These are phyloP conservation scores for Entoloma clypeatum DNA, from an alignment of 1,284 basidiomycete species.

Conservation along the genomic window DNA sequence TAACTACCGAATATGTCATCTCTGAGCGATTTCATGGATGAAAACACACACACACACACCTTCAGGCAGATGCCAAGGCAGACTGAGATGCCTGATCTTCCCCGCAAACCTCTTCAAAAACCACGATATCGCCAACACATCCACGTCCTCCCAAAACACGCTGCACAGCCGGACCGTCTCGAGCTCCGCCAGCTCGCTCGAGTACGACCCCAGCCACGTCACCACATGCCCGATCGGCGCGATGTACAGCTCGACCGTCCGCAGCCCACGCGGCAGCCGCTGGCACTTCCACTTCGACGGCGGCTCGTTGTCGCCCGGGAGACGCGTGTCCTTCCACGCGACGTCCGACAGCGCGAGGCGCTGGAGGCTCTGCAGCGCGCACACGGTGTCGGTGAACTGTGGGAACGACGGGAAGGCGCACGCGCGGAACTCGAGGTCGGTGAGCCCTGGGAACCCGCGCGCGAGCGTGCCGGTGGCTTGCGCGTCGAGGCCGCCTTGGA, in stretches of 20 bases:
- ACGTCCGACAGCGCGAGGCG: constrained; percentile 21
- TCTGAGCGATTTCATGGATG: constrained; percentile 7
- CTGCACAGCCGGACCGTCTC: constrained; percentile 21
- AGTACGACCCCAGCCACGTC: constrained; percentile 20
- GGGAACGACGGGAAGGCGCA: constrained; percentile 21
- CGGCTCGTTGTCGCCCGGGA: constrained; percentile 8
- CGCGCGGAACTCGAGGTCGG: constrained; percentile 19
- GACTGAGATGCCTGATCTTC: constrained; percentile 20
- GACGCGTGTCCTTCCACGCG: constrained; percentile 18
- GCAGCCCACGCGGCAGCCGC: constrained; percentile 15
- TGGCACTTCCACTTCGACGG: too few relatives aligned
- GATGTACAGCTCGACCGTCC: constrained; percentile 21
- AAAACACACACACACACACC: constrained; percentile 15
- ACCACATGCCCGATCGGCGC: constrained; percentile 20
- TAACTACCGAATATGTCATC: constrained; percentile 16
- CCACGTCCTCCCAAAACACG: constrained; percentile 22
- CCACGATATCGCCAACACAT: constrained; percentile 20
- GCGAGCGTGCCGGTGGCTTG: constrained; percentile 10
- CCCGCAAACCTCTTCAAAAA: constrained; percentile 22
- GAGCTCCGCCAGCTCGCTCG: constrained; percentile 13
- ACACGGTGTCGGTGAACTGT: constrained; percentile 16
- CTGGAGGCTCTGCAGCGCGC: constrained; percentile 18
- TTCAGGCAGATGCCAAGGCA: constrained; percentile 25
- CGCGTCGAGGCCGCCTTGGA: constrained; percentile 13
- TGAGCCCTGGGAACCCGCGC: constrained; percentile 17